Base-by-base conservation (phyloP, 192 early-diverging fungal species). In the Backusella tuberculispora region DNA sequence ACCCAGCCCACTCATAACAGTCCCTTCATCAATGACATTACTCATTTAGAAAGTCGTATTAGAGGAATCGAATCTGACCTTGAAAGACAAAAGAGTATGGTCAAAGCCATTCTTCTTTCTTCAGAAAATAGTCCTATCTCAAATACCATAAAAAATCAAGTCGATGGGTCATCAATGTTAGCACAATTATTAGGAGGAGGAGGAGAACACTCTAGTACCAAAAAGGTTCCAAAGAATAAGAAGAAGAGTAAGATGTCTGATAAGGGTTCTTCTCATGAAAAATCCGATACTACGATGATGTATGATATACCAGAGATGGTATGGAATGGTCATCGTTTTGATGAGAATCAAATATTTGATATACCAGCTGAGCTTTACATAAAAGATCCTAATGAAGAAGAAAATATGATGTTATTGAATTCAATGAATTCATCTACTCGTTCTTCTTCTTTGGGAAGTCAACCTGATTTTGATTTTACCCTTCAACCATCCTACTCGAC, bases 21-120 rank as follows among this genome's bases (percentile, higher is more conserved):
- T 9, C 77, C 77, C 13, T 78, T 78, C 69, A 74, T 78, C 50
- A 56, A 74, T 44, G 74, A 74, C 40, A 26, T 78, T n/a, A 74
- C 77, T 1, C 77, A 70, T 6, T 44, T 78, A 8, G 77, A 74
- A 26, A 56, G 10, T 14, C 73, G 67, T 47, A 78, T 78, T n/a
- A 48, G 63, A 4, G 42, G 44, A 21, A 78, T 78, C n/a, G 77
- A 78, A 46, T 42, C 72, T 44, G 60, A 73, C 47, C 43, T 78
- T 40, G 71, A 73, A 21, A 43, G 17, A 1, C 77, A 78, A 46
- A 66, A 72, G n/a, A 34, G 34, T 3, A 65, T 75, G 13, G 63
- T 80, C 1, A 44, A 66, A 0, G 42, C 74, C 53, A 48, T 77
- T 0, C 60, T 72, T n/a, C 45, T 64, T 60, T 47, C 68, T 60